These are phyloP conservation scores for Achlya hypogyna DNA, from an alignment of 352 stramenopile genomes.

Conservation along the genomic window DNA sequence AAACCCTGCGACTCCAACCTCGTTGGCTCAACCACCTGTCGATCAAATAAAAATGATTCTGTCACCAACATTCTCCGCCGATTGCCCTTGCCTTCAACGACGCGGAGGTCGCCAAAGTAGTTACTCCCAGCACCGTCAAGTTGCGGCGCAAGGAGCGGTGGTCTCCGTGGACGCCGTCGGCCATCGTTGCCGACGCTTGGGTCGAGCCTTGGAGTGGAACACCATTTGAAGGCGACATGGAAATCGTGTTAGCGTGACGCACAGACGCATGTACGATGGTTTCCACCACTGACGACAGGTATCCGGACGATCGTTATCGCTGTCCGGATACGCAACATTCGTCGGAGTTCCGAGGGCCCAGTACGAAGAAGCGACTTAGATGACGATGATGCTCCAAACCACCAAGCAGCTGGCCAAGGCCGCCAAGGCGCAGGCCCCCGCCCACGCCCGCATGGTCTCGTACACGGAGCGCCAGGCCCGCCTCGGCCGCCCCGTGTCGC, in stretches of 20 bases:
- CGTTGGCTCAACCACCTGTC: no score
- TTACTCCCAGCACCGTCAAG: no score
- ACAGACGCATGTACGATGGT: background rate
- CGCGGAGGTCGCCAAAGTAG: no score
- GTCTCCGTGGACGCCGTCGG: background rate
- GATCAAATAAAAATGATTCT: no score
- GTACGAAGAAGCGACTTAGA: background rate
- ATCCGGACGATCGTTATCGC: background rate
- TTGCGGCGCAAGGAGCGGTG: no score
- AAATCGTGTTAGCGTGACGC: background rate
- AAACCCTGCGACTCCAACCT: no score
- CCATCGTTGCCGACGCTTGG: background rate
- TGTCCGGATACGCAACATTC: background rate
- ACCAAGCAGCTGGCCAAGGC: conserved; percentile 10
- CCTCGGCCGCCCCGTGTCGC: conserved; percentile 87
- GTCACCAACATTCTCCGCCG: no score
- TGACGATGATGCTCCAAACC: conserved; percentile 8
- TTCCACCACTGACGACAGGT: background rate
- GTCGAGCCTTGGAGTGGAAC: background rate
- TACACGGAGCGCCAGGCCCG: conserved; percentile 84
- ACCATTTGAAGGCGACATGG: background rate
- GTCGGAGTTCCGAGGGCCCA: background rate
- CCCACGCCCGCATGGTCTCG: conserved; percentile 13
- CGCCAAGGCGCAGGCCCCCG: conserved; percentile 10
- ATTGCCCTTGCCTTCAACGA: no score